Evolutionary conservation across 345 rosid genomes (phyloP), one percentile per base, ranked within the genome.

Genomic region (Toxicodendron radicans): DNA sequence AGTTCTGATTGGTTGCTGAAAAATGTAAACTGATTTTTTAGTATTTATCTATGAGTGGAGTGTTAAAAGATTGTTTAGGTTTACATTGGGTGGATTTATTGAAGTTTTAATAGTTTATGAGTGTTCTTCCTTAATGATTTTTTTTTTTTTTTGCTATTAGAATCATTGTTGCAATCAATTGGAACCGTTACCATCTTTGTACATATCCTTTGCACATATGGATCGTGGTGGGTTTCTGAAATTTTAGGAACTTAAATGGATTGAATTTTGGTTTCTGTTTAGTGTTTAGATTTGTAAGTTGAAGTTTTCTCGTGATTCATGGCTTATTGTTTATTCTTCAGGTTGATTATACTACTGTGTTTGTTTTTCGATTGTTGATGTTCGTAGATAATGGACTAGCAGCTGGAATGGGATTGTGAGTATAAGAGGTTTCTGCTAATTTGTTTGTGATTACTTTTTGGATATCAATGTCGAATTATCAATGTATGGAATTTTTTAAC

Each of bases 361-460:
- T 96, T 75, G 61, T 92, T 80, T 93, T 96, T 76, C 98, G 97
- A 27, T 76, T 93, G 82, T 82, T 96, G 85, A 93, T 96, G 98
- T 93, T 93, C 80, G 85, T 92, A 70, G 99, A 96, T 84, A 92
- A 93, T 81, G 95, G 92, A 73, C 95, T 96, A 62, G 91, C 95
- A 71, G 85, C 97, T 76, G 97, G 97, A 76, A 91, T 96, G 95
- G 99, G 99, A 80, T 89, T 96, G 99, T 96, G 88, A 83, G 97
- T 73, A 64, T 62, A 65, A 10, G 20, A 32, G 27, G 38, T n/a
- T 23, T 38, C 23, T 38, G 43, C 43, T 38, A 12, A 4, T 49
- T 45, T 70, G 53, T 9, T 11, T 1, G 12, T 49, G 8, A 48
- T 32, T 18, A 68, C 58, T 5, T 59, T 23, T 38, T 73, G 4